Base-by-base conservation (phyloP, 257 asterid genomes). In the Gentiana straminea region DNA sequence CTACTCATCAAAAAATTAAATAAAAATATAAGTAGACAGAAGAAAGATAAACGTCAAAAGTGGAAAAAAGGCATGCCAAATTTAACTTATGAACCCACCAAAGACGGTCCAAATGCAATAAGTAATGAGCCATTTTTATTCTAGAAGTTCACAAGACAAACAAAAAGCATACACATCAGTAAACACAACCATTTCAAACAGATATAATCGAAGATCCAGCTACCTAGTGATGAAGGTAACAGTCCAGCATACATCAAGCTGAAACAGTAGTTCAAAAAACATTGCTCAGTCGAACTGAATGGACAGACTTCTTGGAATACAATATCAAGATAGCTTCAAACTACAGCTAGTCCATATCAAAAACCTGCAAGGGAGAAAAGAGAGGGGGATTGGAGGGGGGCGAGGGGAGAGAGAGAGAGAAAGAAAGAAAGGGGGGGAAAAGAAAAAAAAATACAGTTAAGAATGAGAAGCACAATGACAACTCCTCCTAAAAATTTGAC, bases 221-320 rank as follows among this genome's bases (percentile, higher is more conserved):
- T 76, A 82, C 80, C 83, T 73, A 83, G 54, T 62, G 74, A 68
- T 64, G 71, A 77, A 71, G 79, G 83, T 78, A 64, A 75, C 68
- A 75, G 68, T 80, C 80, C 84, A 71, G 74, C 83, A 77, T 78
- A 79, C 64, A 83, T 74, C 76, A 80, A 64, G 68, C 64, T 60
- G 66, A 82, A 68, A 64, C 78, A 73, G 79, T 54, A 84, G 79
- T 62, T 52, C 65, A 59, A 70, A 72, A 78, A 70, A 84, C 67
- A 73, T 78, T 62, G 72, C 82, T 75, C 56, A 74, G 76, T 59
- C 59, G 82, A 68, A 76, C 73, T 70, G 76, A 60, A 51, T 56
- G 67, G 71, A 67, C 60, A 76, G 61, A 77, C 77, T 72, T 59
- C 66, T 68, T 73, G 70, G 68, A 62, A 60, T 62, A 64, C 59